phyloP scores from a whole-genome alignment of 208 protist genomes.

The Trypanosoma scelopori region DNA sequence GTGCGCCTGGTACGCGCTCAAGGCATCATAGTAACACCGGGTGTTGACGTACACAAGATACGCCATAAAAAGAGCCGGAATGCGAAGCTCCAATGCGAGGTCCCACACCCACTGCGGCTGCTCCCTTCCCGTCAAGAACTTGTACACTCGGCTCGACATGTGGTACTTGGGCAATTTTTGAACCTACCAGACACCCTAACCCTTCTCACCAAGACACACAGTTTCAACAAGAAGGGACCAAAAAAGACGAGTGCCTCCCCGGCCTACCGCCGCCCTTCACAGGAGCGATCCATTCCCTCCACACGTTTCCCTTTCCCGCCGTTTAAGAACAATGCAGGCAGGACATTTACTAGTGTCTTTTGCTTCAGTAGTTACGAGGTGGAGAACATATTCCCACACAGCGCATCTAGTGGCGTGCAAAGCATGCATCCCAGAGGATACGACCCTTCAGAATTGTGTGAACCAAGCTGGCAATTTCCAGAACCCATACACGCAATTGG shows the following conservation, averaged over 20 bases:
- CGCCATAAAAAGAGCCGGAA: constrained; percentile 62
- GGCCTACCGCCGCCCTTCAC: neutral
- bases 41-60: constrained; percentile 79
- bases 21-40: constrained; percentile 74
- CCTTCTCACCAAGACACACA: neutral
- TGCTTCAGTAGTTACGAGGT: neutral
- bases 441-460: constrained; percentile 32
- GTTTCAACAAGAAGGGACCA: neutral
- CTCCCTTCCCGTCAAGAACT: constrained; percentile 58
- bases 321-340: neutral
- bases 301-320: neutral
- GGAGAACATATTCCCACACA: constrained; percentile 12
- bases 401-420: constrained; percentile 26
- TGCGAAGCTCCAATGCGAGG: constrained; percentile 79
- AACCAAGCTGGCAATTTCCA: constrained; percentile 49
- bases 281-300: neutral
- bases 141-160: constrained; percentile 67
- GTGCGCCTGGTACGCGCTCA: constrained; percentile 65
- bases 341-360: neutral
- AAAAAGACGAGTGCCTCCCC: neutral
- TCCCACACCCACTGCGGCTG: constrained; percentile 89
- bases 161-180: neutral
- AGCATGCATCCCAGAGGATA: constrained; percentile 56
- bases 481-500: constrained; percentile 54
- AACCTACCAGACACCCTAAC: neutral